Base-by-base conservation (phyloP, 352 stramenopile genomes). In the Globisporangium viniferum region DNA sequence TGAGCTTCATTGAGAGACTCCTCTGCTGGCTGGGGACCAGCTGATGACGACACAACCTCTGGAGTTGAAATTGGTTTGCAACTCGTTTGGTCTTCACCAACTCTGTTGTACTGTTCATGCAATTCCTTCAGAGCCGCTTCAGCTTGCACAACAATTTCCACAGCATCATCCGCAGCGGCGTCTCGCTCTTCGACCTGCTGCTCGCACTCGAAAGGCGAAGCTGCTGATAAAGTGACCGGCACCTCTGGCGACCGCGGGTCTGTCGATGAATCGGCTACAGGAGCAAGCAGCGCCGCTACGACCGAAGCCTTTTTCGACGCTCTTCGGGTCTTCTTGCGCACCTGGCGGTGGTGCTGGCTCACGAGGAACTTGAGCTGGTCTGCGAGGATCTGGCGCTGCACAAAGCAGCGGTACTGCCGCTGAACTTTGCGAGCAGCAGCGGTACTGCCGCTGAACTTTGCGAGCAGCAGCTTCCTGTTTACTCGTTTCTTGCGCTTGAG, bases 321-420 rank as follows among this genome's bases (percentile, higher is more conserved):
- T 1, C 63, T 55, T 0, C 69, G 70, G 0, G 69, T 62, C 35
- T 76, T 76, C 67, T 75, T 74, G 12, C 74, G 60, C 35, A 59
- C 44, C 27, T 81, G 67, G 0, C 78, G 76, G 14, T 69, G 65
- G 15, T 83, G 63, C 24, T 81, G 73, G 20, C 64, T 71, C 48
- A 83, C 31, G n/a, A 82, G 48, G 53, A 82, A 86, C 7, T 62
- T 72, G 12, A 86, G 66, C 55, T 86, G 76, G 22, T 81, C 78
- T 9, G 72, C 22, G 39, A 86, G 49, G 2, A 82, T 31, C 54
- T 74, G 69, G 5, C 78, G 72, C 5, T 65, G 67, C 14, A 66
- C 41, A 62, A 79, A 82, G 31, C 66, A 73, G 53, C 74, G 76
- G 60, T 84, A 86, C 48, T 82, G 78, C 3, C 54, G 59, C 72